Percentiles rank a stretch among this genome's conserved stretches.
Conservation (phyloP, 371 early-diverging fungal species). For the Mucor lusitanicus region DNA sequence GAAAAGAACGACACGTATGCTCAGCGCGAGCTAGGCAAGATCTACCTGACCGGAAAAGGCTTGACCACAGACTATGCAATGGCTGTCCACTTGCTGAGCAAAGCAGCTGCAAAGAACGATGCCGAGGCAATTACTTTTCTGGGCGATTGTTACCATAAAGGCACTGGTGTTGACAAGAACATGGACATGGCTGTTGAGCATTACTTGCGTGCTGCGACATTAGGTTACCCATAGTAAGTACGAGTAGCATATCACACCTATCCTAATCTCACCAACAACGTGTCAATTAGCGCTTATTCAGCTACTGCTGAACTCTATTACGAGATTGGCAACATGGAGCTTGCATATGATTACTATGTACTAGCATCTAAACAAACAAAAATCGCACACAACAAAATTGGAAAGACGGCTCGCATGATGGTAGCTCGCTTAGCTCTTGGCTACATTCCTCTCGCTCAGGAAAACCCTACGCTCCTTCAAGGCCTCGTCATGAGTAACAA, state of each 20-base stretch:
- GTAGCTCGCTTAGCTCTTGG: conserved; percentile 44
- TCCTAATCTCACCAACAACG: neutral
- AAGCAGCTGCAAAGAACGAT: conserved; percentile 78
- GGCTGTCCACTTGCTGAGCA: conserved; percentile 78
- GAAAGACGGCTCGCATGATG: conserved; percentile 44
- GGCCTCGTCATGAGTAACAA: neutral
- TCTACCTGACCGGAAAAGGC: conserved; percentile 79
- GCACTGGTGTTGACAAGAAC: conserved; percentile 54
- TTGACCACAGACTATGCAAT: conserved; percentile 54
- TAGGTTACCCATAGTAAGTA: conserved; percentile 45
- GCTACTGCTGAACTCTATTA: conserved; percentile 48
- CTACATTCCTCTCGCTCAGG: conserved; percentile 28
- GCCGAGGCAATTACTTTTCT: conserved; percentile 79
- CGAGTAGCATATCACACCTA: neutral
- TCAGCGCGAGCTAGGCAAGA: conserved; percentile 82
- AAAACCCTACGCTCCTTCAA: conserved; percentile 6
- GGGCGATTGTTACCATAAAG: conserved; percentile 57
- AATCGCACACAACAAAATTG: conserved; percentile 32
- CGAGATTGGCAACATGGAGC: conserved; percentile 32
- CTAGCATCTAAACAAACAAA: conserved; percentile 38
- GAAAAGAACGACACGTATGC: conserved; percentile 56
- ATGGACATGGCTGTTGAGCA: conserved; percentile 57
- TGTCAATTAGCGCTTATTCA: conserved; percentile 40
- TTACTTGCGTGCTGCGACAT: conserved; percentile 36
- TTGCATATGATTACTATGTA: conserved; percentile 40